Conservation (phyloP, 2,329 filamentous ascomycete species). For the Trichoderma pleuroti region DNA sequence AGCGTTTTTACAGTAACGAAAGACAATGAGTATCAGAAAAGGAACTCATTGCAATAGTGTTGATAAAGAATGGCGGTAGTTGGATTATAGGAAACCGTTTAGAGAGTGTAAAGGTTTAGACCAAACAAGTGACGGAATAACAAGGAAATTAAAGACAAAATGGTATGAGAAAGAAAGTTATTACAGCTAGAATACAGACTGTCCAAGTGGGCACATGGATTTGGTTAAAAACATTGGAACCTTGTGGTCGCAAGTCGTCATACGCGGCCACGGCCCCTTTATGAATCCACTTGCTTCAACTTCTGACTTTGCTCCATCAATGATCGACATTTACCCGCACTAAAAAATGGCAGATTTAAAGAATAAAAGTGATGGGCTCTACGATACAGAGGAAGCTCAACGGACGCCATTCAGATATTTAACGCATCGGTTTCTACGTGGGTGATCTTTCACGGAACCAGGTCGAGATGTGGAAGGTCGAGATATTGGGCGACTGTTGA, state of each 20-base stretch:
- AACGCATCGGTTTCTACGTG: neutral
- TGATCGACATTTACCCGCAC: neutral
- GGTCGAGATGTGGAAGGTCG: neutral
- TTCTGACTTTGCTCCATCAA: neutral
- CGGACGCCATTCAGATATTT: neutral
- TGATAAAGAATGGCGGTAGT: neutral
- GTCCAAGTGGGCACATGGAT: neutral
- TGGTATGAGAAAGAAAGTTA: neutral
- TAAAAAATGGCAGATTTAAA: neutral
- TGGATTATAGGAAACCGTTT: neutral
- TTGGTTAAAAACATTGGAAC: neutral
- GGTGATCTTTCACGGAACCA: neutral
- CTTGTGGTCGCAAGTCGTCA: neutral
- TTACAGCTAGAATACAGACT: neutral
- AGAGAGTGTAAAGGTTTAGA: neutral
- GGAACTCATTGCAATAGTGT: neutral
- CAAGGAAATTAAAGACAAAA: neutral
- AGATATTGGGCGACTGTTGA: neutral
- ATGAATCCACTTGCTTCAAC: neutral
- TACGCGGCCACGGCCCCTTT: constrained; percentile 5
- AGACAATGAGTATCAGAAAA: neutral
- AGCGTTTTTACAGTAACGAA: neutral
- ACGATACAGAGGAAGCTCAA: too few relatives aligned
- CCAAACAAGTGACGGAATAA: neutral
- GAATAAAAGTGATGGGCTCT: neutral